Evolutionary conservation across 257 asterid species (phyloP), one percentile per base, ranked within the genome.

Genomic region (Solanum chaucha): DNA sequence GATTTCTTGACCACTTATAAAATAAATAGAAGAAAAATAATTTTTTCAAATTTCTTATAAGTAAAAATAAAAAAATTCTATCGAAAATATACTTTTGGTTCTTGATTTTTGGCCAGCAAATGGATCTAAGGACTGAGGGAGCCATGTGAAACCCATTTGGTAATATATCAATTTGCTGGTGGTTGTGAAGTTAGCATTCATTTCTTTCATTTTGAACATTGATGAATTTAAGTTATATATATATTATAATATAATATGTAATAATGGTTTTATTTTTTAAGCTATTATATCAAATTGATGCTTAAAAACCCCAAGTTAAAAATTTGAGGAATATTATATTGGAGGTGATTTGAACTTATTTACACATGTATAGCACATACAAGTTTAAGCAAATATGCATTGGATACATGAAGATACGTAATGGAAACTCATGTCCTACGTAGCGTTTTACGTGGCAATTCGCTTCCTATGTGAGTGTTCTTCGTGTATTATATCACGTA

Each of bases 91-190:
- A 73, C 14, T 36, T 72, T 20, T 35, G 19, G 15, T 74, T 73
- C 51, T 35, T 73, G 48, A 73, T 35, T 35, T 73, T 74, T 38
- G 92, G 20, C 86, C 89, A 32, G 90, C 91, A 61, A 30, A 88
- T 91, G 93, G 88, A 92, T 61, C 91, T 90, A 22, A 92, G 92
- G 83, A 41, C 64, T 40, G 61, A 77, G 83, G 64, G 83, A 24
- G 83, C 64, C 64, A 77, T 77, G 83, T 77, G 83, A 24, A 68
- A 13, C 32, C 35, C 61, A 77, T n/a, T 41, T 77, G 83, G 34
- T 38, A 10, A n/a, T 22, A 36, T 38, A 22, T 38, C 58, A 75
- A 19, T 38, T 75, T 38, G 83, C 22, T 38, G 83, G 83, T 41
- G 61, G 64, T 77, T 77, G 83, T 75, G 10, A 75, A 77, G 35